These are phyloP conservation scores for Cutaneotrichosporon dermatis DNA, from an alignment of 1,284 basidiomycete species.

Conservation along the genomic window DNA sequence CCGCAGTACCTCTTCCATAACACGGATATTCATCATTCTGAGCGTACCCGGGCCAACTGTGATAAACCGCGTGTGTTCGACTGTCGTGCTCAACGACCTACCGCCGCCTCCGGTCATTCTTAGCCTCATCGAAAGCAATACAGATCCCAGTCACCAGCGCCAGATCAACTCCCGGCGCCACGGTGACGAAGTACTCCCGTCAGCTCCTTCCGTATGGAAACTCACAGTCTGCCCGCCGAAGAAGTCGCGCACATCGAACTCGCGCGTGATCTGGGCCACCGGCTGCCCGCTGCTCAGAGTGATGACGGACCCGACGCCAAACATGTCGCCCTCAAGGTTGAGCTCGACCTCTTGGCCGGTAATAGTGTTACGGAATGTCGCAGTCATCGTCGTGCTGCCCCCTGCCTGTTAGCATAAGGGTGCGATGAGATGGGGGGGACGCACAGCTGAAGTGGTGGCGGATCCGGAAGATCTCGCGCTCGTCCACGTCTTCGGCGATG, in stretches of 20 bases:
- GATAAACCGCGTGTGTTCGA: no score
- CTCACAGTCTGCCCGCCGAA: slow-evolving; percentile 41
- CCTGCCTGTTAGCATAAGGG: not conserved
- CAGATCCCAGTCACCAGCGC: slow-evolving; percentile 49
- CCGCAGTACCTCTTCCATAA: no score
- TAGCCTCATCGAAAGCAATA: slow-evolving; percentile 48
- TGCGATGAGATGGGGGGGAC: no score
- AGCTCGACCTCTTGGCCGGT: slow-evolving; percentile 27
- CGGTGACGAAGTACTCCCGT: slow-evolving; percentile 42
- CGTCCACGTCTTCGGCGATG: slow-evolving; percentile 30
- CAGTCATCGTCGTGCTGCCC: slow-evolving; percentile 42
- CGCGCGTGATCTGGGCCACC: slow-evolving; percentile 41
- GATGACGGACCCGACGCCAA: slow-evolving; percentile 38
- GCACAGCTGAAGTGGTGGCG: slow-evolving; percentile 33
- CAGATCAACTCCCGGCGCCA: slow-evolving; percentile 50
- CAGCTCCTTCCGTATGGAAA: slow-evolving; percentile 2
- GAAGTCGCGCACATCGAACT: slow-evolving; percentile 35
- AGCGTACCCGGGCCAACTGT: no score
- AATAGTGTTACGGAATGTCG: slow-evolving; percentile 34
- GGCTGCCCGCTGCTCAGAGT: slow-evolving; percentile 28
- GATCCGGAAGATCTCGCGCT: slow-evolving; percentile 37
- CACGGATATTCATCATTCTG: no score
- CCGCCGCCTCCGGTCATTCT: slow-evolving; percentile 22
- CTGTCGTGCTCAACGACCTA: no score
- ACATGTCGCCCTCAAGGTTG: slow-evolving; percentile 39